Conservation (phyloP, 2,329 filamentous ascomycete genomes). For the Fusarium sp. region DNA sequence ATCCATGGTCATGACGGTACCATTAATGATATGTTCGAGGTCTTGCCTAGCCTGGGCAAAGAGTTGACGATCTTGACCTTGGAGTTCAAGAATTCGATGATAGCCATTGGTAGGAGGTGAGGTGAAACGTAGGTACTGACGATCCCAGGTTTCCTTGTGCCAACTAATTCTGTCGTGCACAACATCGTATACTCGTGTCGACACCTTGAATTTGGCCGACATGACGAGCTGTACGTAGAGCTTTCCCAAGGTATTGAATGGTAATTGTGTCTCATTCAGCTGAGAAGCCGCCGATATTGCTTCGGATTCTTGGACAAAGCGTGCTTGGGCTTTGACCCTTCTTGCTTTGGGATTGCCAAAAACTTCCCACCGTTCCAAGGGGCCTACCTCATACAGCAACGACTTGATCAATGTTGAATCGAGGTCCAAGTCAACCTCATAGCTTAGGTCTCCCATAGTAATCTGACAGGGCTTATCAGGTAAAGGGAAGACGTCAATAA, state of each 20-base stretch:
- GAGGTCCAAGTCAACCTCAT: constrained; percentile 37
- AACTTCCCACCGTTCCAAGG: constrained; percentile 51
- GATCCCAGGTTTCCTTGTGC: constrained; percentile 46
- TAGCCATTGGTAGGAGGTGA: constrained; percentile 21
- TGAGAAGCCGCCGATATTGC: constrained; percentile 49
- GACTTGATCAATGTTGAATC: constrained; percentile 44
- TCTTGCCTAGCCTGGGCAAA: constrained; percentile 12
- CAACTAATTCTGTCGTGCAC: constrained; percentile 46
- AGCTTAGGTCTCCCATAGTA: constrained; percentile 32
- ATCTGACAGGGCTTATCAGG: background rate
- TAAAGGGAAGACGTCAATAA: background rate
- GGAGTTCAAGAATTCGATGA: constrained; percentile 27
- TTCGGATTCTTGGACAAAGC: constrained; percentile 53
- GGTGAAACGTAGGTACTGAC: constrained; percentile 29
- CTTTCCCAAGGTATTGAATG: constrained; percentile 47
- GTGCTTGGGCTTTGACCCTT: constrained; percentile 53
- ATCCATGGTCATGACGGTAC: constrained; percentile 5
- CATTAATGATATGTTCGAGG: constrained; percentile 11
- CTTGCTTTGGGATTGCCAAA: constrained; percentile 43
- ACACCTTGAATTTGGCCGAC: constrained; percentile 54
- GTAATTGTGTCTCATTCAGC: constrained; percentile 48
- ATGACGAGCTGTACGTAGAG: constrained; percentile 53
- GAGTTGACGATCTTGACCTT: constrained; percentile 11
- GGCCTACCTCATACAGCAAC: constrained; percentile 47
- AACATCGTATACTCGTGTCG: constrained; percentile 48